These are phyloP conservation scores for Mucor velutinosus DNA, from an alignment of 371 early-diverging fungal genomes.

Conservation along the genomic window DNA sequence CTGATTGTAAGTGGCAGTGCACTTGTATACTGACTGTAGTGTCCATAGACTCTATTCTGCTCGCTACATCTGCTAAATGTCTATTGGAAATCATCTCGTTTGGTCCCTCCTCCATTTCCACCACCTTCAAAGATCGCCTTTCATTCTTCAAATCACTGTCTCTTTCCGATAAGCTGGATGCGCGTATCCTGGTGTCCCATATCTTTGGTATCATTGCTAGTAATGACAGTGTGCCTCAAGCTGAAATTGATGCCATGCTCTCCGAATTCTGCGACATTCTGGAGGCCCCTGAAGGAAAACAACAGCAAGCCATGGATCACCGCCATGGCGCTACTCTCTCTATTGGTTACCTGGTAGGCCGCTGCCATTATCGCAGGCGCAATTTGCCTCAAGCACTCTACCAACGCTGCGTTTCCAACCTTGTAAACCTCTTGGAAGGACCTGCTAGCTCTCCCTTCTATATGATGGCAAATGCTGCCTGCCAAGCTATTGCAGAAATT, in stretches of 20 bases:
- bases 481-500: conserved; percentile 67
- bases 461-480: conserved; percentile 57
- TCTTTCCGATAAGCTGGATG: conserved; percentile 63
- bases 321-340: conserved; percentile 73
- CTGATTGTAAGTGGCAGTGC: too few relatives aligned
- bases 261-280: conserved; percentile 40
- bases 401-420: conserved; percentile 37
- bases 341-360: conserved; percentile 69
- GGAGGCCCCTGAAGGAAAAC: conserved; percentile 29
- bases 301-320: conserved; percentile 45
- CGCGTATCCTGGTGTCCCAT: conserved; percentile 68
- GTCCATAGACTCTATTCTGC: conserved; percentile 55
- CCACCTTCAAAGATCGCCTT: conserved; percentile 57
- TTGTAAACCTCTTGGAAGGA: conserved; percentile 50
- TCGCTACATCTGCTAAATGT: conserved; percentile 68
- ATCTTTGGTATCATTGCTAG: conserved; percentile 79
- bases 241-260: conserved; percentile 46
- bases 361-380: conserved; percentile 65
- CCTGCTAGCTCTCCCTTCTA: conserved; percentile 44
- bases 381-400: conserved; percentile 35
- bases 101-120: conserved; percentile 65
- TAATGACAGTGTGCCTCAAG: conserved; percentile 34
- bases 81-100: conserved; percentile 76
- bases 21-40: not conserved
- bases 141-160: conserved; percentile 69